Conservation (phyloP, 306 rosid species). For the Corylus avellana region DNA sequence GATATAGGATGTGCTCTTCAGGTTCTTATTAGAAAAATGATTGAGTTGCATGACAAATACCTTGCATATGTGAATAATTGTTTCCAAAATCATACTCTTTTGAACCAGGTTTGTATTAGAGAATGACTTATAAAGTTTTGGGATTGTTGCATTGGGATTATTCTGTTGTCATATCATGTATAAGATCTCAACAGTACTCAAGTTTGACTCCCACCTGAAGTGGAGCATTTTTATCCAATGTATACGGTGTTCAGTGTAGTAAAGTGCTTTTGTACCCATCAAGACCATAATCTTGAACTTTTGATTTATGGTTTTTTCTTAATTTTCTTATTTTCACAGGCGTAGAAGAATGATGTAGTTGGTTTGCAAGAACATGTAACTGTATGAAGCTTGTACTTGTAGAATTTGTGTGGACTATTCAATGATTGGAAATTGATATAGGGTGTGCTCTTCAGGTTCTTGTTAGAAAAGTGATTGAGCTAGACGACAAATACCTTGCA, state of each 20-base stretch:
- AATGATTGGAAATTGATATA: constrained; percentile 30
- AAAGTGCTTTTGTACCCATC: no score
- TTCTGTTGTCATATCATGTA: no score
- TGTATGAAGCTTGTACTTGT: not conserved
- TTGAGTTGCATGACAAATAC: constrained; percentile 60
- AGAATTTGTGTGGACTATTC: constrained; percentile 1
- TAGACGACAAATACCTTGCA: constrained; percentile 56
- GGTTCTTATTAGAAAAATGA: constrained; percentile 57
- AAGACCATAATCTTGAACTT: no score
- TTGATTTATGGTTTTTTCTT: constrained; percentile 9
- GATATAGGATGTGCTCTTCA: constrained; percentile 36
- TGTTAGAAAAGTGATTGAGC: constrained; percentile 57
- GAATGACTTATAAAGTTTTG: no score
- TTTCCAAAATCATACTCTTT: constrained; percentile 79
- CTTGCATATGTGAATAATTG: constrained; percentile 67
- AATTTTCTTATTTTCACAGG: constrained; percentile 47
- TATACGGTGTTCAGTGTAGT: no score
- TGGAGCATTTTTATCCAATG: no score
- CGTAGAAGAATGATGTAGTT: constrained; percentile 73
- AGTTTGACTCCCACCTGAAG: no score
- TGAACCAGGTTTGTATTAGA: constrained; percentile 45
- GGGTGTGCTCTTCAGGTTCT: constrained; percentile 47
- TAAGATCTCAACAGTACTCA: no score
- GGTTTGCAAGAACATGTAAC: constrained; percentile 64
- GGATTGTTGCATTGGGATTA: no score